These are phyloP conservation scores for Plantago ovata DNA, from an alignment of 257 asterid species.

Conservation along the genomic window DNA sequence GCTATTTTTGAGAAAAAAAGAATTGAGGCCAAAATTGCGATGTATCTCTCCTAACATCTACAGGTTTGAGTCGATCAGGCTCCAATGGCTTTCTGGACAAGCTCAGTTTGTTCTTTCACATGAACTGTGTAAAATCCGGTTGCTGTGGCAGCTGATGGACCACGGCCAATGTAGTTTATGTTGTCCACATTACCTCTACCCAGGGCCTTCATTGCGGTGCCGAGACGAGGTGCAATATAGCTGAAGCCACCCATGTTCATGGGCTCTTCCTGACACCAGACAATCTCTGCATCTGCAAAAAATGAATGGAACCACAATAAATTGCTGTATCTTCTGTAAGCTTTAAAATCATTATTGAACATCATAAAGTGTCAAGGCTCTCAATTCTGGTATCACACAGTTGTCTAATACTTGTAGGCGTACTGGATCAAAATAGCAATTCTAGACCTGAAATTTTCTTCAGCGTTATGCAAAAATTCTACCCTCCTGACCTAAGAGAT, in stretches of 20 bases:
- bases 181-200: slow-evolving; percentile 67
- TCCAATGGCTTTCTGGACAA: slow-evolving; percentile 74
- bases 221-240: slow-evolving; percentile 67
- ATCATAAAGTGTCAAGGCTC: neutral
- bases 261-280: slow-evolving; percentile 87
- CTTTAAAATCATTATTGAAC: neutral
- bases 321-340: neutral
- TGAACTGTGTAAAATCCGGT: slow-evolving; percentile 84
- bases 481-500: too few relatives aligned
- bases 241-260: slow-evolving; percentile 86
- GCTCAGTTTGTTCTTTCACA: slow-evolving; percentile 67
- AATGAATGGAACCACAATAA: neutral
- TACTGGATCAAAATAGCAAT: too few relatives aligned
- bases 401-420: too few relatives aligned
- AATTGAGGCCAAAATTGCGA: neutral
- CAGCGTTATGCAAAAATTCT: too few relatives aligned
- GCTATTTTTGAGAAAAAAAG: neutral
- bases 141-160: slow-evolving; percentile 97
- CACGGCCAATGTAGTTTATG: slow-evolving; percentile 80
- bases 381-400: too few relatives aligned
- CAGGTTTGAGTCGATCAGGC: slow-evolving; percentile 39
- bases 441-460: too few relatives aligned
- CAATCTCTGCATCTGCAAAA: slow-evolving; percentile 58
- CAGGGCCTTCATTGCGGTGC: slow-evolving; percentile 75
- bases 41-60: neutral